A percentile compares a stretch with the other conserved stretches of the same genome.
Conservation (phyloP, 306 rosid genomes). For the Cyamopsis tetragonoloba region DNA sequence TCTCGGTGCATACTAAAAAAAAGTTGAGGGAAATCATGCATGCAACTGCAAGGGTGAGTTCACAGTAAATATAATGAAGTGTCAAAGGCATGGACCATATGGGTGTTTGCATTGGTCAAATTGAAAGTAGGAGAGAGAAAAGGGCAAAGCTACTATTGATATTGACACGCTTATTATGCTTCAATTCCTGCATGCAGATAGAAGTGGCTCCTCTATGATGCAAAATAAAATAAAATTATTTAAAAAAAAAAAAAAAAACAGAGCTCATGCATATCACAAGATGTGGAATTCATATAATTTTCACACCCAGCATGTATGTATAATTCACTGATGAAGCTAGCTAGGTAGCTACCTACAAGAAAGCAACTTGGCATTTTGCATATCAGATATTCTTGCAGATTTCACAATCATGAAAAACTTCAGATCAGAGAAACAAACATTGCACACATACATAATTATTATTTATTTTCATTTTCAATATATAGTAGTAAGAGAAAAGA, state of each 20-base stretch:
- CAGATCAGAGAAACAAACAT: constrained; percentile 48
- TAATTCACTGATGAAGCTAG: constrained; percentile 32
- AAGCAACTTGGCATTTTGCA: constrained; percentile 44
- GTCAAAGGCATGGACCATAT: constrained; percentile 29
- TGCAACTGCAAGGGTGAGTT: constrained; percentile 20
- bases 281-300: constrained; percentile 24
- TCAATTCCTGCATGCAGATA: constrained; percentile 48
- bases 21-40: constrained; percentile 38
- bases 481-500: constrained; percentile 51
- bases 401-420: constrained; percentile 55
- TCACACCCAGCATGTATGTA: constrained; percentile 8
- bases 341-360: no score
- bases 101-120: constrained; percentile 35
- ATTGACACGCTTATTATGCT: constrained; percentile 25
- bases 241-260: background rate
- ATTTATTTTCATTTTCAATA: constrained; percentile 40
- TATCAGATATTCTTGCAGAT: constrained; percentile 55
- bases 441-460: constrained; percentile 35
- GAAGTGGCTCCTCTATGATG: no score
- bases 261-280: constrained; percentile 45
- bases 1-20: no score
- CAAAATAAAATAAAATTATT: background rate
- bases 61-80: constrained; percentile 20
- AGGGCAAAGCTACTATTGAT: background rate
- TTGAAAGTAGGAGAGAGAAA: constrained; percentile 24